A percentile compares a stretch with the other conserved stretches of the same genome.
Conservation (phyloP, 148 eudicot genomes). For the Vaccinium macrocarpon region DNA sequence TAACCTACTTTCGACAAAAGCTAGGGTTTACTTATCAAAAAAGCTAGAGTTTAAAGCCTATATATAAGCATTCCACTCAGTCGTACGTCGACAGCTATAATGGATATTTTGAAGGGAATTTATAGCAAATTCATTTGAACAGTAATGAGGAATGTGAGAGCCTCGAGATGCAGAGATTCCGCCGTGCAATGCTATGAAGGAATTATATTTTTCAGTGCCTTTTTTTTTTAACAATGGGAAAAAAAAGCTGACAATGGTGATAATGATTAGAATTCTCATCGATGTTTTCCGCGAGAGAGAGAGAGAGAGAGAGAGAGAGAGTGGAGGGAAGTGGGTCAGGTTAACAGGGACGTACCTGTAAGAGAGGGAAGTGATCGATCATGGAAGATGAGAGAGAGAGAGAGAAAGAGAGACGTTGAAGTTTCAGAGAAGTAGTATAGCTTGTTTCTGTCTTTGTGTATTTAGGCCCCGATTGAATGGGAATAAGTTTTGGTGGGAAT, state of each 20-base stretch:
- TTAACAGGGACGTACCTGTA: not conserved
- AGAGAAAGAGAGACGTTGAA: not conserved
- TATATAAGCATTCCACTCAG: not conserved
- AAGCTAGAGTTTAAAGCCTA: not conserved
- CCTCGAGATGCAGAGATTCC: constrained; percentile 21
- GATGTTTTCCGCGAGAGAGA: not conserved
- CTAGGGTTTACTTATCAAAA: not conserved
- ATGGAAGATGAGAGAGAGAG: not conserved
- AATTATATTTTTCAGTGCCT: constrained; percentile 6
- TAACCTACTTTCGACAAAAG: constrained; percentile 13
- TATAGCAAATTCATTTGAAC: not conserved
- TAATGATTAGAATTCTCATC: not conserved
- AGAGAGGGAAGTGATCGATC: not conserved
- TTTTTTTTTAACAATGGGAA: not conserved
- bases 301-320: not conserved
- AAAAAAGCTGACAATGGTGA: constrained; percentile 13
- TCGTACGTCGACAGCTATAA: constrained; percentile 5
- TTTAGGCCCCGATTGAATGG: too few relatives aligned
- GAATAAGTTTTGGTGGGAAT: too few relatives aligned
- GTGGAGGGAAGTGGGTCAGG: not conserved
- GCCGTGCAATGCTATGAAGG: constrained; percentile 5
- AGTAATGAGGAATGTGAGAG: constrained; percentile 5
- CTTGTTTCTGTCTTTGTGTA: too few relatives aligned
- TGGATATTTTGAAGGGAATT: not conserved
- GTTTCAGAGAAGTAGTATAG: not conserved